Evolutionary conservation across 148 eudicot species (phyloP).

Genomic region (Rhododendron mucronatum): DNA sequence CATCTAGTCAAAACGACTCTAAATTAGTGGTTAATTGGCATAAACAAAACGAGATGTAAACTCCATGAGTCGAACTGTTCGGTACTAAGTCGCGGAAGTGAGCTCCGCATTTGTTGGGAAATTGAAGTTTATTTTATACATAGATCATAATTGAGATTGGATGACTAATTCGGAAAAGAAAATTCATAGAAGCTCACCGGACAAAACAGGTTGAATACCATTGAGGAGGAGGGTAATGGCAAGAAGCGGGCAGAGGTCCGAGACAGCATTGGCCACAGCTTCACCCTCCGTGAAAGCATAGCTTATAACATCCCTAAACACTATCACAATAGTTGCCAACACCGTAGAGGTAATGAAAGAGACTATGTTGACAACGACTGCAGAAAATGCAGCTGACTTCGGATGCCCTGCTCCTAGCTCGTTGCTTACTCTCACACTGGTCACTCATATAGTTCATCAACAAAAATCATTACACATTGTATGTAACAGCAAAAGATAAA

Average conservation of each 20-base stretch:
- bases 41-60: no score
- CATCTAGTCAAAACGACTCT: no score
- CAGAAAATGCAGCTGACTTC: constrained; percentile 10
- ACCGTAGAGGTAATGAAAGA: constrained; percentile 18
- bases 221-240: neutral
- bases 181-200: constrained; percentile 10
- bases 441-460: neutral
- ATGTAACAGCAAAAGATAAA: no score
- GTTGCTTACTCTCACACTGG: neutral
- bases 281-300: constrained; percentile 32
- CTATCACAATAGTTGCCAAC: constrained; percentile 4
- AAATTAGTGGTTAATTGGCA: no score
- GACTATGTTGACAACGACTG: constrained; percentile 10
- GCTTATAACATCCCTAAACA: constrained; percentile 22
- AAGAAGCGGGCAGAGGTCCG: neutral
- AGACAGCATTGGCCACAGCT: constrained; percentile 21
- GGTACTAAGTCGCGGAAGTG: no score
- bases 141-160: neutral
- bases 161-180: neutral
- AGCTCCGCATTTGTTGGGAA: no score
- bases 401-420: neutral
- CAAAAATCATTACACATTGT: neutral
- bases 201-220: constrained; percentile 23
- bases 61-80: no score
- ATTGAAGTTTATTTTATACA: no score